Evolutionary conservation across 768 basidiomycete species (phyloP), one percentile per base, ranked within the genome.

Genomic region (Vishniacozyma victoriae): DNA sequence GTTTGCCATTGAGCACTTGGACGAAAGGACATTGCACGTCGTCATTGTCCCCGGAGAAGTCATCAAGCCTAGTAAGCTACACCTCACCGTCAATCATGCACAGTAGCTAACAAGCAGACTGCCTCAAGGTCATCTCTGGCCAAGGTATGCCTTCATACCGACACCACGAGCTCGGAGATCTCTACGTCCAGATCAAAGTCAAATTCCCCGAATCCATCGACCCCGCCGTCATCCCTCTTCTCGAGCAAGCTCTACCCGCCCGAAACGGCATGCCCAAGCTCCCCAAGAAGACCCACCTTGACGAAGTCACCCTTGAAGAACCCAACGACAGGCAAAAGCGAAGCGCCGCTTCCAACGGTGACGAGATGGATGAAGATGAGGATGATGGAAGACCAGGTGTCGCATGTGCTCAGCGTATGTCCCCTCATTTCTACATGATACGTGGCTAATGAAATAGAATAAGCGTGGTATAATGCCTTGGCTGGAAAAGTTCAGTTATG

Each of bases 91-190:
- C n/a, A 15, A 42, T 23, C 45, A 25, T 19, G 18, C 16, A 14
- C 9, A 3, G 5, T 18, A 7, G 14, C 43, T 2, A 11, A 11
- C 38, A 40, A 25, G 3, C 61, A 92, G 93, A 86, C 52, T 84
- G 86, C 36, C 67, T 91, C 65, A 96, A 95, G 75, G 84, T 92
- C 57, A 85, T 99, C 60, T 80, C 80, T 41, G 87, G 86, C 4
- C 92, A 97, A 75, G 95, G 95, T 54, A 99, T 99, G 95, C 95
- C 93, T 12, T 96, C 95, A 42, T 87, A 87, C 72, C 83, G 95
- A 52, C 93, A 97, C 74, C 95, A 97, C 75, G 91, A 99, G 69
- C 80, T 83, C 33, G 95, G 95, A 31, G 90, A 97, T 73, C 79
- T 99, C 52, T 90, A 81, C 70, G 79, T 99, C 73, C 86, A 83